These are phyloP conservation scores for Mycena epipterygia DNA, from an alignment of 768 basidiomycete genomes.

Conservation along the genomic window DNA sequence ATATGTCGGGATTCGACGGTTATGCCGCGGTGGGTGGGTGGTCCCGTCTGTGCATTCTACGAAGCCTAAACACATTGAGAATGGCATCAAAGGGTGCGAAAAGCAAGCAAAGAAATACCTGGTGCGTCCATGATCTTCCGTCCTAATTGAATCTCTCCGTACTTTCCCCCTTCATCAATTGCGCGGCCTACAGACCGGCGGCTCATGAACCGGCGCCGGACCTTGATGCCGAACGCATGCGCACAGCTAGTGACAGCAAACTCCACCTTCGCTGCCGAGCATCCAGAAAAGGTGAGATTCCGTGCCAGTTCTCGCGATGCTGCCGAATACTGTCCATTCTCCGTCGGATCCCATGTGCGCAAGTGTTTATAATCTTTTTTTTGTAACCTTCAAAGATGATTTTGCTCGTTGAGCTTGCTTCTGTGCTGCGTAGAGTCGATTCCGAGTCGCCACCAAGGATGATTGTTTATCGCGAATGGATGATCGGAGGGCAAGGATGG, in stretches of 20 bases:
- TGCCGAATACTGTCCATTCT: neutral
- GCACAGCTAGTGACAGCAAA: slow-evolving; percentile 3
- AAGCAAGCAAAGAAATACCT: neutral
- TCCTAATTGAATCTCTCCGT: slow-evolving; percentile 29
- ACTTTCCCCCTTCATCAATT: slow-evolving; percentile 29
- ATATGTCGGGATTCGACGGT: slow-evolving; percentile 30
- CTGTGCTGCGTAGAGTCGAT: too few relatives aligned
- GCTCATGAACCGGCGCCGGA: slow-evolving; percentile 24
- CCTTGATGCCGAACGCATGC: neutral
- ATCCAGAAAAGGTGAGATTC: too few relatives aligned
- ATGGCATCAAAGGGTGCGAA: neutral
- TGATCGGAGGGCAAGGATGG: too few relatives aligned
- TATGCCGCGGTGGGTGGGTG: slow-evolving; percentile 39
- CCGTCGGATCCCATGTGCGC: neutral
- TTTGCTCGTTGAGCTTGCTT: too few relatives aligned
- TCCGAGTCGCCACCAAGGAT: too few relatives aligned
- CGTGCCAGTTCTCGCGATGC: neutral
- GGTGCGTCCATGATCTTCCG: slow-evolving; percentile 4
- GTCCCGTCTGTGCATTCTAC: slow-evolving; percentile 42
- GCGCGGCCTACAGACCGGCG: slow-evolving; percentile 23
- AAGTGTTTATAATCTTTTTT: neutral
- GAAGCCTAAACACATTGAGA: slow-evolving; percentile 22
- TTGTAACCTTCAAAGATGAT: too few relatives aligned
- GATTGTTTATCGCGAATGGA: too few relatives aligned
- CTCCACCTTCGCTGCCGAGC: neutral